A percentile compares a stretch with the other conserved stretches of the same genome.
Conservation (phyloP, 176 grass and related monocot species). For the Tillandsia leiboldiana region DNA sequence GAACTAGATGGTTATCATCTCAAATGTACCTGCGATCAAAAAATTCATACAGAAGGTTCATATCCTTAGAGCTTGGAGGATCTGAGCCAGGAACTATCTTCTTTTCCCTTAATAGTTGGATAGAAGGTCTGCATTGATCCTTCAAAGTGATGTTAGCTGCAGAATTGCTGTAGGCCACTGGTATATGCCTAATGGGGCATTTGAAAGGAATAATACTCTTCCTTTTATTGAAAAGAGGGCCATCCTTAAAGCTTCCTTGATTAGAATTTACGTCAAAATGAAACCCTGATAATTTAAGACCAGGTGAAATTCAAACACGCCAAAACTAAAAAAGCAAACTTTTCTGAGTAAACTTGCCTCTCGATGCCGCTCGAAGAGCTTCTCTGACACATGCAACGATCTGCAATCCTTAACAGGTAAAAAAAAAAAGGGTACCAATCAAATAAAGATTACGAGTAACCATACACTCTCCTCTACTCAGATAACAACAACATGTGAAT, state of each 20-base stretch:
- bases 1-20: constrained; percentile 8
- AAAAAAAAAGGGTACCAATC: constrained; percentile 5
- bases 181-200: constrained; percentile 29
- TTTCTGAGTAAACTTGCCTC: constrained; percentile 38
- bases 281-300: constrained; percentile 37
- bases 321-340: not conserved
- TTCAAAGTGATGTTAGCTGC: constrained; percentile 22
- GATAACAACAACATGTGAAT: not conserved
- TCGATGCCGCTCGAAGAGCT: constrained; percentile 26
- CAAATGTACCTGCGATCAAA: constrained; percentile 54
- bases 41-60: constrained; percentile 61
- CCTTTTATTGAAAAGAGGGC: constrained; percentile 17
- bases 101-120: constrained; percentile 54
- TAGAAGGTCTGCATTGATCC: constrained; percentile 41
- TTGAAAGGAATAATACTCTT: constrained; percentile 15
- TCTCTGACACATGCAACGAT: constrained; percentile 53
- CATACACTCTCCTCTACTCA: not conserved
- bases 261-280: constrained; percentile 19
- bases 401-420: constrained; percentile 28
- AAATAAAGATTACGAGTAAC: not conserved
- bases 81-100: constrained; percentile 67
- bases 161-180: constrained; percentile 39
- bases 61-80: constrained; percentile 63
- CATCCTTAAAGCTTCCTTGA: constrained; percentile 18
- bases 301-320: not conserved